Base-by-base conservation (phyloP, 2,329 filamentous ascomycete genomes). In the Penicillium sp. region DNA sequence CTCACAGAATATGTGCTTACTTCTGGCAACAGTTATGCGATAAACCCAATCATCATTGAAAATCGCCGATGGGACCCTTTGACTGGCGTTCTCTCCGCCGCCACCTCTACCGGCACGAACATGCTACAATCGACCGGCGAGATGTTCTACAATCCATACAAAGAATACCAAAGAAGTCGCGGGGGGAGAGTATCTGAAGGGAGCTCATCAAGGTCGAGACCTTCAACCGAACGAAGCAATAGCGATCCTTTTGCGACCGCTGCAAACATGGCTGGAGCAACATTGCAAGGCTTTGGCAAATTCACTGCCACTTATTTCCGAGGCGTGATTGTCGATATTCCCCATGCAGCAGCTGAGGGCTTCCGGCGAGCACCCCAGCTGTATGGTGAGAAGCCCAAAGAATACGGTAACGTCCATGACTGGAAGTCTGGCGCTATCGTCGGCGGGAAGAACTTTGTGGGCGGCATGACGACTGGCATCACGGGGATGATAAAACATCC, bases 21-120 rank as follows among this genome's bases (percentile, higher is more conserved):
- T 13, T 51, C 2, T 39, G 14, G 33, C 22, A 37, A n/a, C 24
- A 73, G 68, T 4, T 67, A 73, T 41, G 56, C 67, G 10, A 50
- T 64, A 2, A 74, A 70, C 3, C 68, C 71, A 5, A 71, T 75
- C 2, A 31, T 70, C 1, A 74, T 75, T 10, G 66, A 72, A n/a
- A 72, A 74, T 47, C 68, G 69, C 4, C 70, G 73, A 27, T 75
- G 70, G 69, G 73, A 75, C 54, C 73, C 73, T 0, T 19, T 75
- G 7, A 74, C 66, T 0, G 69, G 70, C 3, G 62, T 69, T 2
- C 49, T 66, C 3, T 72, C 72, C 6, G 69, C 71, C 2, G 58
- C 64, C 1, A 60, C 69, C 4, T 63, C 63, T 1, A 67, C 71
- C 31, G 67, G 69, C 1, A 62, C 70, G 3, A 64, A 68, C 51